These are phyloP conservation scores for Corynascus novoguineensis DNA, from an alignment of 495 filamentous ascomycete genomes.

Conservation along the genomic window DNA sequence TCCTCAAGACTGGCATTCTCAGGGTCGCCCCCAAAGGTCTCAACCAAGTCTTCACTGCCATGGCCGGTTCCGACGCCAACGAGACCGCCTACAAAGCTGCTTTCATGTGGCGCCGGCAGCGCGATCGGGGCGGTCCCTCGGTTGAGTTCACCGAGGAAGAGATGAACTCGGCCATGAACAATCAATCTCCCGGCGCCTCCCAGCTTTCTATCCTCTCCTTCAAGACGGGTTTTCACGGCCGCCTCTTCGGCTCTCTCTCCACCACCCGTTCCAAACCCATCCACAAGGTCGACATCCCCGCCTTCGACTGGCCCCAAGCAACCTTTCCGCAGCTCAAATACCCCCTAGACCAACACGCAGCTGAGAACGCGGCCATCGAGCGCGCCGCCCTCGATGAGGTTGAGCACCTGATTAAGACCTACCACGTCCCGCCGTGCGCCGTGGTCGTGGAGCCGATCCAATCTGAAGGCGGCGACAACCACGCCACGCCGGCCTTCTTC, in stretches of 20 bases:
- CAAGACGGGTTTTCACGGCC: constrained; percentile 90
- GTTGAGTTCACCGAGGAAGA: constrained; percentile 85
- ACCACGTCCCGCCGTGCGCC: constrained; percentile 81
- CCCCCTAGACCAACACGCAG: constrained; percentile 74
- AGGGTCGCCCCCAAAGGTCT: constrained; percentile 85
- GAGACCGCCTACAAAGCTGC: constrained; percentile 99
- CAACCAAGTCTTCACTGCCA: constrained; percentile 94
- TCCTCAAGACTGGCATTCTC: constrained; percentile 83
- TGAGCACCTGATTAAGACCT: constrained; percentile 78
- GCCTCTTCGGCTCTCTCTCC: constrained; percentile 84
- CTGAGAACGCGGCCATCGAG: constrained; percentile 81
- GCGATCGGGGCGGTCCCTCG: constrained; percentile 74
- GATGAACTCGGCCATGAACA: constrained; percentile 72
- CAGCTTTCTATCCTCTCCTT: constrained; percentile 89
- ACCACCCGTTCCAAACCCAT: constrained; percentile 96
- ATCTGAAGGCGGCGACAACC: constrained; percentile 98
- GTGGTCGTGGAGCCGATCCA: constrained; percentile 94
- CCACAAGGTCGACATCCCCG: constrained; percentile 97
- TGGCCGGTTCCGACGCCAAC: constrained; percentile 95
- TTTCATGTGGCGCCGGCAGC: constrained; percentile 93
- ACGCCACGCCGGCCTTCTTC: constrained; percentile 93
- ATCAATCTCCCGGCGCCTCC: constrained; percentile 77
- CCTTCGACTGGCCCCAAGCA: constrained; percentile 97
- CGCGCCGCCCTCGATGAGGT: constrained; percentile 80
- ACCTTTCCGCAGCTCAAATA: constrained; percentile 88